A percentile compares a stretch with the other conserved stretches of the same genome.
Conservation (phyloP, 441 rosid species). For the Brassica balearica region DNA sequence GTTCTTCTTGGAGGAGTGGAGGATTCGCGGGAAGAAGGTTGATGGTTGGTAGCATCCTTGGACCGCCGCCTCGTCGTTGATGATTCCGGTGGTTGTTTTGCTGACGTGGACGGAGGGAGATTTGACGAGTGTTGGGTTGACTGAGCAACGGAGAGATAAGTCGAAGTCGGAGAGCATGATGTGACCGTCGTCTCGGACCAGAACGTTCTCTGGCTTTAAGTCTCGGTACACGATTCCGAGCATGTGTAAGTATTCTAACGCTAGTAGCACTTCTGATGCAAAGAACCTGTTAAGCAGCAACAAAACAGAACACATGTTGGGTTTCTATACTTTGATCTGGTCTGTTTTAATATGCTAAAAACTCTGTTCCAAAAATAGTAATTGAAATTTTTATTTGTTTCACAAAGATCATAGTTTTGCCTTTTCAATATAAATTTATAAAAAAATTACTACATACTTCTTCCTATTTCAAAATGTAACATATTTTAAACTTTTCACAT, state of each 20-base stretch:
- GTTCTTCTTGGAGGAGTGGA: conserved; percentile 56
- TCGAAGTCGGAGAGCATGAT: conserved; percentile 41
- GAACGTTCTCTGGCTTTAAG: conserved; percentile 37
- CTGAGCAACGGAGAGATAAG: conserved; percentile 35
- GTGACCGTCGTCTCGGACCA: conserved; percentile 39
- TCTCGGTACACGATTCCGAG: conserved; percentile 37
- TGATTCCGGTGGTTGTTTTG: conserved; percentile 7
- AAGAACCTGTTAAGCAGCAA: conserved; percentile 31
- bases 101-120: conserved; percentile 30
- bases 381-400: no score
- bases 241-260: conserved; percentile 40
- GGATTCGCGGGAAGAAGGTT: conserved; percentile 53
- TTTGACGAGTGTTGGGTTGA: conserved; percentile 34
- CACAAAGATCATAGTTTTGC: no score
- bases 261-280: conserved; percentile 37
- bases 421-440: no score
- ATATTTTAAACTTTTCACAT: no score
- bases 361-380: no score
- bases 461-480: no score
- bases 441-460: no score
- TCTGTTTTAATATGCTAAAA: neutral
- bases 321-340: neutral
- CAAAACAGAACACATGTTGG: neutral
- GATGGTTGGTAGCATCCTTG: conserved; percentile 63
- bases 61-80: conserved; percentile 15